phyloP scores from a whole-genome alignment of 2,329 filamentous ascomycete genomes.

The Fusarium coicis region DNA sequence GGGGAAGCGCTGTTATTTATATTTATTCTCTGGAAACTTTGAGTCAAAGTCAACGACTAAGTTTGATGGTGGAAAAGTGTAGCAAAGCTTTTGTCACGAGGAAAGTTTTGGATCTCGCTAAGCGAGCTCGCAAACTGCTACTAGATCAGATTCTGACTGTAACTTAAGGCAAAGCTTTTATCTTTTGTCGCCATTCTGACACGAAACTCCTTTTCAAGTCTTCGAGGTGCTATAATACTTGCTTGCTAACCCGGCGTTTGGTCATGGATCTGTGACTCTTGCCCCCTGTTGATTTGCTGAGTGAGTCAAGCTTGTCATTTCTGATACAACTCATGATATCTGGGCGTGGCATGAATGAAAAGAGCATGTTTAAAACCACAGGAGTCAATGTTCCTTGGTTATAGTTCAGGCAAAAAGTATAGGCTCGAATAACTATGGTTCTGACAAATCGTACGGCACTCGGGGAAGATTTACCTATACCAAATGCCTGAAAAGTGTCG shows the following conservation, averaged over 20 bases:
- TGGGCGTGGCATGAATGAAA: too few relatives aligned
- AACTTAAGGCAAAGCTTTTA: rapidly evolving
- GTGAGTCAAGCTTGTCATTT: not conserved
- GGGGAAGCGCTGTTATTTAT: not conserved
- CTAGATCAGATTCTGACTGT: too few relatives aligned
- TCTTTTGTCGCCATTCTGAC: rapidly evolving
- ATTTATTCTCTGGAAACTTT: too few relatives aligned
- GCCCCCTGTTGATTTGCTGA: not conserved
- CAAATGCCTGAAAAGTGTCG: too few relatives aligned
- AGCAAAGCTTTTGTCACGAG: not conserved
- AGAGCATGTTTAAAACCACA: too few relatives aligned
- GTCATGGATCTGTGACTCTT: not conserved
- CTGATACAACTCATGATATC: not conserved
- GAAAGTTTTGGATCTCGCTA: too few relatives aligned
- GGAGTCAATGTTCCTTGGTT: too few relatives aligned
- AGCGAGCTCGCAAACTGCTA: not conserved
- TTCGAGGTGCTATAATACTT: rapidly evolving
- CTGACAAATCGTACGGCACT: too few relatives aligned
- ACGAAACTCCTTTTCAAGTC: rapidly evolving
- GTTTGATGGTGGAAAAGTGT: not conserved
- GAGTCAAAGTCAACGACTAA: not conserved
- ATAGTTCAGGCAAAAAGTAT: too few relatives aligned
- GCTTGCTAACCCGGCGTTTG: not conserved
- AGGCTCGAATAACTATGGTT: too few relatives aligned
- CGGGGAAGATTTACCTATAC: too few relatives aligned